Percentiles rank a stretch among this genome's conserved stretches.
phyloP scores from a whole-genome alignment of 768 basidiomycete genomes.

The Lepiota subincarnata region DNA sequence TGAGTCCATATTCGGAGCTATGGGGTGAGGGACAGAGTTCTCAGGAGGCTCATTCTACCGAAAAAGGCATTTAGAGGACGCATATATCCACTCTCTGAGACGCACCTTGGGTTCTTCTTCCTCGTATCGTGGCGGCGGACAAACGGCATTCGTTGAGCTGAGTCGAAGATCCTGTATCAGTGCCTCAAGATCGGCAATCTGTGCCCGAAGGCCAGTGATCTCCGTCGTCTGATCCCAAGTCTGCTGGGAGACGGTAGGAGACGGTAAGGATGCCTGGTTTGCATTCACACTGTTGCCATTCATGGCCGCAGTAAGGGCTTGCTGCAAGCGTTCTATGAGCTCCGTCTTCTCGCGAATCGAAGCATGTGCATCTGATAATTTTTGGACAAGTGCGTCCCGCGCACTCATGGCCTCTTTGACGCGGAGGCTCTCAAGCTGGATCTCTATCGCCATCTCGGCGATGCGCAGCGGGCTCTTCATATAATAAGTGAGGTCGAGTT shows the following conservation, averaged over 20 bases:
- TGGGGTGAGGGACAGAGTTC: background rate
- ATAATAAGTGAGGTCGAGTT: background rate
- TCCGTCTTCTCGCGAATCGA: slow-evolving; percentile 60
- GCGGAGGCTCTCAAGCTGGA: slow-evolving; percentile 48
- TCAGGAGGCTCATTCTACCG: background rate
- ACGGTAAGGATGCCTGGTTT: background rate
- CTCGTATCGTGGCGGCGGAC: slow-evolving; percentile 36
- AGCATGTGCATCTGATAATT: slow-evolving; percentile 54
- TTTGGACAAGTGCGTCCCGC: slow-evolving; percentile 57
- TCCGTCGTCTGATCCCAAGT: slow-evolving; percentile 20
- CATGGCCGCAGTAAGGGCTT: slow-evolving; percentile 27
- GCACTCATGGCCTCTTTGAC: slow-evolving; percentile 57
- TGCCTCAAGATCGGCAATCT: slow-evolving; percentile 34
- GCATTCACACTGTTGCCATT: slow-evolving; percentile 1
- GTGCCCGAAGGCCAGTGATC: slow-evolving; percentile 28
- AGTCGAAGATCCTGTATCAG: slow-evolving; percentile 34
- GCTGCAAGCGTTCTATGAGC: slow-evolving; percentile 44
- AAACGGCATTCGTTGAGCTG: slow-evolving; percentile 24
- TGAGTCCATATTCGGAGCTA: slow-evolving; percentile 3
- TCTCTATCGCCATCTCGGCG: slow-evolving; percentile 51
- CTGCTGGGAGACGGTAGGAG: background rate
- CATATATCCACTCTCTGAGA: background rate
- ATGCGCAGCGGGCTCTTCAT: slow-evolving; percentile 43
- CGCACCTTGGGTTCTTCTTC: slow-evolving; percentile 27
- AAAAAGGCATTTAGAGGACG: background rate